Evolutionary conservation across 306 rosid species (phyloP).

Genomic region (Fragaria vesca): DNA sequence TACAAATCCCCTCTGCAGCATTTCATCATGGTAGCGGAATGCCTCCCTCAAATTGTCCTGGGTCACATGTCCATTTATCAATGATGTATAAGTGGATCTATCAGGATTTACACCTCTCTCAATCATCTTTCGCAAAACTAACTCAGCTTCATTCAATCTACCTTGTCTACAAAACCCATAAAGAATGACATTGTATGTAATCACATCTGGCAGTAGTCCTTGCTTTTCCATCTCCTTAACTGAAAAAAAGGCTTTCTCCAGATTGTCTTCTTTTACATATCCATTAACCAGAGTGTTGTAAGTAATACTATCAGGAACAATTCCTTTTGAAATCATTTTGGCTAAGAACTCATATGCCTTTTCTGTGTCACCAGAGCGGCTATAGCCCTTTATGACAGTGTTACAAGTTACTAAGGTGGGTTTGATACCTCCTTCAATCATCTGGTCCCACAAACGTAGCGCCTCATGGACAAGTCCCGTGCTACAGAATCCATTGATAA

Average conservation of each 20-base stretch:
- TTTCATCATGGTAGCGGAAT: constrained; percentile 83
- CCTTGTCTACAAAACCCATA: constrained; percentile 70
- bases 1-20: constrained; percentile 84
- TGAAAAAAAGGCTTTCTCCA: constrained; percentile 60
- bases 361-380: constrained; percentile 54
- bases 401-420: constrained; percentile 74
- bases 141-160: constrained; percentile 76
- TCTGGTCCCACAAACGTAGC: constrained; percentile 71
- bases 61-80: constrained; percentile 82
- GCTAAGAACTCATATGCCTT: constrained; percentile 60
- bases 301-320: constrained; percentile 68
- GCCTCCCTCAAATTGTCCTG: constrained; percentile 83
- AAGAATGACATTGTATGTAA: constrained; percentile 71
- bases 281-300: constrained; percentile 83
- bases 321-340: constrained; percentile 64
- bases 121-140: constrained; percentile 68
- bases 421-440: constrained; percentile 69
- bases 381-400: constrained; percentile 71
- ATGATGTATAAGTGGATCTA: constrained; percentile 64
- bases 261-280: constrained; percentile 65
- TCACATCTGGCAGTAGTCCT: constrained; percentile 61
- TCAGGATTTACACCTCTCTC: constrained; percentile 74
- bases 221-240: constrained; percentile 64
- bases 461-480: constrained; percentile 63
- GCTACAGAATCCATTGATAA: constrained; percentile 80